Evolutionary conservation across 2,329 filamentous ascomycete species (phyloP), one percentile per base, ranked within the genome.

Genomic region (Xylariaceae sp.): DNA sequence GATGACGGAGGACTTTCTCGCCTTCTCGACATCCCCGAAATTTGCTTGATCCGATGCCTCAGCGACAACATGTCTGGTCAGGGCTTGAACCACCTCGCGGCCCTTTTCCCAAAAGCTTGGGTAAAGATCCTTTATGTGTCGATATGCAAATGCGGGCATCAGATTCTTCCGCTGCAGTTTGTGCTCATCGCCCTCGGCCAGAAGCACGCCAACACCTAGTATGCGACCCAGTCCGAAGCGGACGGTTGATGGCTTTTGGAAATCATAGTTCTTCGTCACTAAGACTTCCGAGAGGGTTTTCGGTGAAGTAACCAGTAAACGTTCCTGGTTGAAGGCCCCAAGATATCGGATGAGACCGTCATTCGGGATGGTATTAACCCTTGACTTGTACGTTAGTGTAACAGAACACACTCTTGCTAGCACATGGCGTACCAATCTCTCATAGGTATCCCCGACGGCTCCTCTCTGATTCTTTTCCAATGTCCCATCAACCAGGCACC

Each of bases 171-270:
- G 83, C 75, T 92, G 89, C 65, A 84, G 77, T 75, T 89, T 95
- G 73, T 97, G 93, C 67, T 93, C 90, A 12, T 96, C 90, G n/a
- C 93, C 93, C 73, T 97, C 93, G 1, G 91, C 89, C 10, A 97
- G 77, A 40, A 97, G 74, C 14, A 93, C 76, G 9, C 90, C 89
- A 12, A 87, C 75, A 9, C 91, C 89, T 12, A 93, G 77, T 21
- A 92, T 77, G 20, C 84, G 79, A 1, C 81, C 83, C 3, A 93
- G 75, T 1, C 80, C 79, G 43, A 74, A 73, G 32, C 83, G 76
- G 26, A 90, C 64, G 20, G 78, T 67, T 1, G 65, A 50, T 0
- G 88, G 88, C 68, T 91, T 91, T 44, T 79, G 67, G 62, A 90
- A 93, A 41, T 88, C 83, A 69, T 92, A 91, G 61, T 79, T 85